These are phyloP conservation scores for Omphalea diandra DNA, from an alignment of 441 rosid genomes.

Conservation along the genomic window DNA sequence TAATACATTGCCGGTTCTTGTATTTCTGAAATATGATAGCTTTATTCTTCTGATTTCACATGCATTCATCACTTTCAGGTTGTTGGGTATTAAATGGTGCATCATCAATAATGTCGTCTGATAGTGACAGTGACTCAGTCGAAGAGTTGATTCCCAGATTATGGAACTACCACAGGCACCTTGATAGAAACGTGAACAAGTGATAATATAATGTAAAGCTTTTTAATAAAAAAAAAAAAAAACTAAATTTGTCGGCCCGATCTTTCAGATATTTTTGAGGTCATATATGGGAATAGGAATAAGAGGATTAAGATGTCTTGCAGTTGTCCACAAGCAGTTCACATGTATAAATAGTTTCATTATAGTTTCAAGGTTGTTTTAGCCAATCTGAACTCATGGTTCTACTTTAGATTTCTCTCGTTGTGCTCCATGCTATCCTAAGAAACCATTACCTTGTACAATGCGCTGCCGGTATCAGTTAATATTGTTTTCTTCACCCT, in stretches of 20 bases:
- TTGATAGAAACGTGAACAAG: conserved; percentile 15
- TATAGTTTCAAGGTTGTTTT: too few species aligned
- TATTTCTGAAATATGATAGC: background rate
- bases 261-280: too few species aligned
- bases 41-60: background rate
- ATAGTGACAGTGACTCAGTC: conserved; percentile 62
- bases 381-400: background rate
- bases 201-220: background rate
- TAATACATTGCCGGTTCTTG: background rate
- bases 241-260: too few species aligned
- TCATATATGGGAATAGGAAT: too few species aligned
- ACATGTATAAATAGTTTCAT: background rate
- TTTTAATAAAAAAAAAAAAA: too few species aligned
- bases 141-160: conserved; percentile 43
- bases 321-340: background rate
- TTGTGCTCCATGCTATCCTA: too few species aligned
- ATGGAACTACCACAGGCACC: conserved; percentile 52
- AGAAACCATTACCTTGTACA: too few species aligned
- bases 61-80: conserved; percentile 43
- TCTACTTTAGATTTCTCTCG: too few species aligned
- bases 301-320: background rate
- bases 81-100: conserved; percentile 46
- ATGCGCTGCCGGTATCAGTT: too few species aligned
- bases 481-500: too few species aligned
- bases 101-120: conserved; percentile 36